Evolutionary conservation across 306 rosid genomes (phyloP).

Genomic region (Gastrolobium villosum): DNA sequence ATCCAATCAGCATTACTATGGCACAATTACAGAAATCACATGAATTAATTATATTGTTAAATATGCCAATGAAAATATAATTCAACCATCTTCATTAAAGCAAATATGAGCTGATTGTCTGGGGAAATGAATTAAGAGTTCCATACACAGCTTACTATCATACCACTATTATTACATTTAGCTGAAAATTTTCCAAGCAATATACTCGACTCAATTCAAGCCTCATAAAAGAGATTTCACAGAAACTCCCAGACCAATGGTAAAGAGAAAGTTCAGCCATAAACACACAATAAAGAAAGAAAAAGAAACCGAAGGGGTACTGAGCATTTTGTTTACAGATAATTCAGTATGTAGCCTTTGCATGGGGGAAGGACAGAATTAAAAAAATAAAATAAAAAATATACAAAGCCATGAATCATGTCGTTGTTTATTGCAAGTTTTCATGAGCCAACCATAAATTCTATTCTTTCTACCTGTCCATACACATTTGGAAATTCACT

Average conservation of each 20-base stretch:
- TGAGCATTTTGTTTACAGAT: constrained; percentile 7
- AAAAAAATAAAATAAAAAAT: background rate
- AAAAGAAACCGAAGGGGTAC: background rate
- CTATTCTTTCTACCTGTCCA: background rate
- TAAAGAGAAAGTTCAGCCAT: constrained; percentile 16
- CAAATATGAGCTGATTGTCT: background rate
- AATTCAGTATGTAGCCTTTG: background rate
- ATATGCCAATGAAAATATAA: constrained; percentile 1
- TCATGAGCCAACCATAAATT: constrained; percentile 14
- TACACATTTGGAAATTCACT: background rate
- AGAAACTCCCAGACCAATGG: constrained; percentile 7
- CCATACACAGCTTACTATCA: constrained; percentile 15
- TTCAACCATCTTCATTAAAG: background rate
- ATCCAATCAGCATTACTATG: constrained; percentile 27
- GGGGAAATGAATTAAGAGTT: background rate
- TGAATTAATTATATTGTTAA: constrained; percentile 18
- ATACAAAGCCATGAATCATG: constrained; percentile 6
- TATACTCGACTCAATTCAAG: constrained; percentile 2
- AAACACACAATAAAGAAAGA: background rate
- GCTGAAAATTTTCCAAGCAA: constrained; percentile 2
- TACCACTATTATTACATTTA: background rate
- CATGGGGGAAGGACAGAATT: background rate
- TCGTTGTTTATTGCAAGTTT: constrained; percentile 30
- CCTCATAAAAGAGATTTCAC: constrained; percentile 20
- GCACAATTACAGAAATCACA: constrained; percentile 4